phyloP scores from a whole-genome alignment of 495 filamentous ascomycete species.

The Penicillium maclennaniae region DNA sequence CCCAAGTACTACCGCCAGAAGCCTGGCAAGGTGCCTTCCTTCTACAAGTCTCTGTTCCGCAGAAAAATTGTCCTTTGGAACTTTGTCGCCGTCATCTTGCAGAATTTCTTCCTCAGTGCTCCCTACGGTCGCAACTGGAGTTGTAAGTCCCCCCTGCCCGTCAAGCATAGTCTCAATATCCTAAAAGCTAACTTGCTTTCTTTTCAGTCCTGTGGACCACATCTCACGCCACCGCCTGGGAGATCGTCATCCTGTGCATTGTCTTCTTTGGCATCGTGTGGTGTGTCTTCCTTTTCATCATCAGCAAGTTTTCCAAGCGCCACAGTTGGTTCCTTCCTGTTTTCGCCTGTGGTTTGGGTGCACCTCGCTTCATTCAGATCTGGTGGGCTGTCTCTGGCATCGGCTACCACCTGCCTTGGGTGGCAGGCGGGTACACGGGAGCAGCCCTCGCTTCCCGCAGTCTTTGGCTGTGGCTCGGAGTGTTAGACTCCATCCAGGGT shows the following conservation, averaged over 20 bases:
- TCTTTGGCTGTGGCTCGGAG: constrained; percentile 50
- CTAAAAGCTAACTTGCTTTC: constrained; percentile 9
- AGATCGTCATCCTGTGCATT: constrained; percentile 40
- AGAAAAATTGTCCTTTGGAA: constrained; percentile 48
- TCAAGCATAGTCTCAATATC: neutral
- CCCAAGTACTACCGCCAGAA: constrained; percentile 54
- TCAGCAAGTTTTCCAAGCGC: constrained; percentile 38
- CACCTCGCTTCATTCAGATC: constrained; percentile 49
- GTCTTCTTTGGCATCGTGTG: constrained; percentile 46
- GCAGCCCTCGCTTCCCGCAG: constrained; percentile 45
- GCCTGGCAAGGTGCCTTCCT: constrained; percentile 62
- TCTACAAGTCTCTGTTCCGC: constrained; percentile 44
- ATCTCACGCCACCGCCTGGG: constrained; percentile 38
- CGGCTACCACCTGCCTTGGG: constrained; percentile 47
- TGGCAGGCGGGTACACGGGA: constrained; percentile 29
- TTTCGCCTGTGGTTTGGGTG: constrained; percentile 47
- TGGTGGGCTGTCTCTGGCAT: constrained; percentile 49
- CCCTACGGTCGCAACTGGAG: constrained; percentile 49
- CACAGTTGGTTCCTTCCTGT: constrained; percentile 51
- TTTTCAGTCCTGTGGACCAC: constrained; percentile 42
- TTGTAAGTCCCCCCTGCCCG: constrained; percentile 31
- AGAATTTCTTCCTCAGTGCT: constrained; percentile 49
- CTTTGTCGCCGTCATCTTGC: constrained; percentile 44
- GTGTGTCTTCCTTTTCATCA: constrained; percentile 38
- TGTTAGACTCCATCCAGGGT: constrained; percentile 47